Base-by-base conservation (phyloP, 2,329 filamentous ascomycete genomes). In the Claviceps sp. region DNA sequence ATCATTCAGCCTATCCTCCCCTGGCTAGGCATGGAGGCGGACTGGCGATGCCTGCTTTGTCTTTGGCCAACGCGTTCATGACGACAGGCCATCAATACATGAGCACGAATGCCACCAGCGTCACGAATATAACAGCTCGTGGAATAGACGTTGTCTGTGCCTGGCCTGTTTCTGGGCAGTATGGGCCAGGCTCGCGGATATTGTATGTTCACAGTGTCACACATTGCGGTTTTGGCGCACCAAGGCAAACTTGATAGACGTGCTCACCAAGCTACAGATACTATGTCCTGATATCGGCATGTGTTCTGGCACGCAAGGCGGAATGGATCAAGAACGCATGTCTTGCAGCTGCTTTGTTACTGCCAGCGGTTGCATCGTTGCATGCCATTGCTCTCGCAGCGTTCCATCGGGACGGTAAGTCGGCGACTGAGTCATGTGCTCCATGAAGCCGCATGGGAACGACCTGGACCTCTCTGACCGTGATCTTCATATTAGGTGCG, bases 281-380 rank as follows among this genome's bases (percentile, higher is more conserved):
- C 62, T 85, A 86, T 61, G 71, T 78, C 44, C 73, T 85, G 1
- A 75, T 85, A 48, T 72, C 77, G 48, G 73, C 79, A 2, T 85
- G 81, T 58, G 72, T 85, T 3, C 63, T 85, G 47, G 80, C 77
- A n/a, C 72, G 79, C 48, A 81, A 78, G 57, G 65, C 68, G 30
- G 75, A 79, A 63, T 84, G 79, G 79, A 69, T 85, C 4, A 72
- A 76, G 50, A 78, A 78, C 57, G 78, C 82, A 11, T 83, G 78
- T 61, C 65, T 85, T 38, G 82, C 81, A 6, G 81, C 78, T 14
- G 81, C 77, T 4, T 67, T 82, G 57, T 68, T 84, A 38, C 70
- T 85, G 44, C 82, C 82, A 0, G 78, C 80, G 9, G 75, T 84
- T 5, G 80, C 81, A 37, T 78, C 82, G 7, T 60, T 85, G 4